Evolutionary conservation across 2,329 filamentous ascomycete species (phyloP).

Genomic region (Cordyceps farinosa): DNA sequence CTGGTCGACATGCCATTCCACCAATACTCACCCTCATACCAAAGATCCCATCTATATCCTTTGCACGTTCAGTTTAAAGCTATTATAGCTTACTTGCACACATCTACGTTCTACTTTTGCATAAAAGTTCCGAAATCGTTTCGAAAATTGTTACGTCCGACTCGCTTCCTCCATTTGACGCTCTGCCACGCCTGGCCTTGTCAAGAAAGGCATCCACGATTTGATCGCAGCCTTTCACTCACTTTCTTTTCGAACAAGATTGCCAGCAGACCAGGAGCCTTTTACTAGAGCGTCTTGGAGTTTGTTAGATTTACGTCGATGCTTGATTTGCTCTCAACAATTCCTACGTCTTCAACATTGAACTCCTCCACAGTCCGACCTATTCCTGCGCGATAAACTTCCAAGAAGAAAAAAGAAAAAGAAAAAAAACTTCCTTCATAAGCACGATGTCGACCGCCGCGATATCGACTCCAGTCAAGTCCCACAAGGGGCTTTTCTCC

Average conservation of each 20-base stretch:
- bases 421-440: conserved; percentile 19
- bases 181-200: conserved; percentile 28
- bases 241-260: conserved; percentile 25
- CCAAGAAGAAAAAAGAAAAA: conserved; percentile 2
- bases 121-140: conserved; percentile 24
- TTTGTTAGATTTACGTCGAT: conserved; percentile 44
- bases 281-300: conserved; percentile 59
- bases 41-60: conserved; percentile 18
- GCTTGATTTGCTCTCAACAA: conserved; percentile 38
- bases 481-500: conserved; percentile 88
- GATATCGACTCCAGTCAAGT: conserved; percentile 91
- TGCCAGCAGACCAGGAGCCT: conserved; percentile 54
- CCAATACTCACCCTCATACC: conserved; percentile 24
- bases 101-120: conserved; percentile 25
- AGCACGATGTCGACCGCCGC: conserved; percentile 71
- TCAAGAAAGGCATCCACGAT: conserved; percentile 41
- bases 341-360: conserved; percentile 31
- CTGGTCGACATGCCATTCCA: conserved; percentile 25
- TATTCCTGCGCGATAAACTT: not conserved
- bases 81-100: conserved; percentile 26
- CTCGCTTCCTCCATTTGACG: conserved; percentile 2
- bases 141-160: conserved; percentile 30
- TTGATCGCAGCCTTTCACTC: conserved; percentile 43
- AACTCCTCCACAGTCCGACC: not conserved
- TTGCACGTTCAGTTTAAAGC: conserved; percentile 21